A percentile compares a stretch with the other conserved stretches of the same genome.
Evolutionary conservation across 2,329 filamentous ascomycete species (phyloP).

Genomic region (Chrysosporium keratinophilum): DNA sequence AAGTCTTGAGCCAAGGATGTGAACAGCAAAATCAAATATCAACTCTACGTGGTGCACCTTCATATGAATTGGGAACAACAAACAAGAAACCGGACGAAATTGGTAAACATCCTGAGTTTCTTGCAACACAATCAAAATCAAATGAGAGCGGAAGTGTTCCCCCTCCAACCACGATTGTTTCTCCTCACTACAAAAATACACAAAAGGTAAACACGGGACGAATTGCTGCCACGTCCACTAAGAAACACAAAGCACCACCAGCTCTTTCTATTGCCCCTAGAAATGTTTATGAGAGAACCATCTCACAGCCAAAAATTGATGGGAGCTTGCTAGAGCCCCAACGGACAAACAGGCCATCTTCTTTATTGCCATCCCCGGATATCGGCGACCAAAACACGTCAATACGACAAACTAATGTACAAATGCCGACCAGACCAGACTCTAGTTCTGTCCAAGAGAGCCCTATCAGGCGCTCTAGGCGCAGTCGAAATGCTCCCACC

Average conservation of each 20-base stretch:
- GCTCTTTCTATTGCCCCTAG: neutral
- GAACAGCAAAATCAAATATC: neutral
- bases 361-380: neutral
- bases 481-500: conserved; percentile 21
- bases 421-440: conserved; percentile 9
- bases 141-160: neutral
- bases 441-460: conserved; percentile 3
- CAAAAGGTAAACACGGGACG: neutral
- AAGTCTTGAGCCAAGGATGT: neutral
- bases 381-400: neutral
- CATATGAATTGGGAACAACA: neutral
- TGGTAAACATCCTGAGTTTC: neutral
- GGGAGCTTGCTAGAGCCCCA: neutral
- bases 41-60: neutral
- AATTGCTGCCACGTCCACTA: neutral
- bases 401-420: conserved; percentile 1
- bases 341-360: neutral
- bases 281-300: neutral
- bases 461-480: conserved; percentile 20
- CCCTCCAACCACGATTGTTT: neutral
- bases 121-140: neutral
- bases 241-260: neutral
- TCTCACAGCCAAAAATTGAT: neutral
- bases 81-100: neutral
- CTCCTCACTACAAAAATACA: neutral